Conservation (phyloP, 2,329 filamentous ascomycete genomes). For the Didymellaceae sp. region DNA sequence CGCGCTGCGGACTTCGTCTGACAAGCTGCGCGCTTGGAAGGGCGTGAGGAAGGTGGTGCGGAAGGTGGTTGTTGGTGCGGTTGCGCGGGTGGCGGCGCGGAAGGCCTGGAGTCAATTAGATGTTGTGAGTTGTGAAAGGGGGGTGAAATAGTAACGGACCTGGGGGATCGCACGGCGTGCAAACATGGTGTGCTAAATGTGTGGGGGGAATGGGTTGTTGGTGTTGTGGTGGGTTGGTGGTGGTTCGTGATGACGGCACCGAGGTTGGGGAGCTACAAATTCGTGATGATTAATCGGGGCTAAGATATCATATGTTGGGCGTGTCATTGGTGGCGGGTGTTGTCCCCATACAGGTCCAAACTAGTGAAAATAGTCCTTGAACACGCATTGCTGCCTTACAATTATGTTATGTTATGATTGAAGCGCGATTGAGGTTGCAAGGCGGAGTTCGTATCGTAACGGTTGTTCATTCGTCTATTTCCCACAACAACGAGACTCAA, state of each 20-base stretch:
- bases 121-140: not conserved
- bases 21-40: slow-evolving; percentile 71
- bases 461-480: slow-evolving; percentile 3
- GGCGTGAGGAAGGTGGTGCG: slow-evolving; percentile 54
- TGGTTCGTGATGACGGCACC: slow-evolving; percentile 24
- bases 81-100: slow-evolving; percentile 43
- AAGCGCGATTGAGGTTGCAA: not conserved
- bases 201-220: too few species aligned
- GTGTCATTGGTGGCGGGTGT: slow-evolving; percentile 4
- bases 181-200: slow-evolving; percentile 49
- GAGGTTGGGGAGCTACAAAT: slow-evolving; percentile 32
- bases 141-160: slow-evolving; percentile 25
- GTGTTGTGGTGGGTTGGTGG: slow-evolving; percentile 17
- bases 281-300: slow-evolving; percentile 35
- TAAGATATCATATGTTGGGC: slow-evolving; percentile 21
- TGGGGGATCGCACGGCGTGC: slow-evolving; percentile 47
- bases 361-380: too few species aligned
- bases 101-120: slow-evolving; percentile 38
- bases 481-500: slow-evolving; percentile 2
- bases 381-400: not conserved
- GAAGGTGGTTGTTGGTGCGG: slow-evolving; percentile 34
- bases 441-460: not conserved
- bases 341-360: too few species aligned
- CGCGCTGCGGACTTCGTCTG: slow-evolving; percentile 76
- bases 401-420: not conserved